Conservation (phyloP, 2,329 filamentous ascomycete species). For the Myriosclerotinia curreyana region DNA sequence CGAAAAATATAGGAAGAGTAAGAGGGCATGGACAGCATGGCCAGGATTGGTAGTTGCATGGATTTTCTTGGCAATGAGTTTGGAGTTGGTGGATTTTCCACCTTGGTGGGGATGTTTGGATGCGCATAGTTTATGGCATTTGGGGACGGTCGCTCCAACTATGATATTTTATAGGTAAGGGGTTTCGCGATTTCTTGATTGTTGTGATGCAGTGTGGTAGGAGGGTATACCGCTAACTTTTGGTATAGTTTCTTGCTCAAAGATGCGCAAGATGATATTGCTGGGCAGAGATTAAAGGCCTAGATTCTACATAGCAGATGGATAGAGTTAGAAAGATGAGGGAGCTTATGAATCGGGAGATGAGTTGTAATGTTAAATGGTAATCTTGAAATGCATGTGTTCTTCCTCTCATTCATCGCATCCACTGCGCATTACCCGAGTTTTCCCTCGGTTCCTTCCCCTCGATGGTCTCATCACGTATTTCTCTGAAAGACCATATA, state of each 20-base stretch:
- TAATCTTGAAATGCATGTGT: not conserved
- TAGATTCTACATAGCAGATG: constrained; percentile 38
- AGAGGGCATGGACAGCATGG: constrained; percentile 79
- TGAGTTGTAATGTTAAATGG: constrained; percentile 1
- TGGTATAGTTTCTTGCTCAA: constrained; percentile 74
- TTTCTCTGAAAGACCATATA: too few species aligned
- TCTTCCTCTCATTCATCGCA: not conserved
- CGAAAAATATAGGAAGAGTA: constrained; percentile 66
- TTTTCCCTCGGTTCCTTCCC: not conserved
- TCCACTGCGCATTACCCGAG: too few species aligned
- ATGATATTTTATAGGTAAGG: constrained; percentile 94
- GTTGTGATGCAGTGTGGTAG: not conserved
- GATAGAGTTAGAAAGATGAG: not conserved
- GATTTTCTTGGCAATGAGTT: constrained; percentile 89
- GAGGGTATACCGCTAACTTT: constrained; percentile 20
- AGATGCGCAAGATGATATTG: constrained; percentile 80
- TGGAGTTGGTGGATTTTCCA: constrained; percentile 92
- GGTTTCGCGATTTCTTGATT: not conserved
- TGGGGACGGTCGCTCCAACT: constrained; percentile 85
- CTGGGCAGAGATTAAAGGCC: constrained; percentile 69
- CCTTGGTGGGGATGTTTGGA: constrained; percentile 80
- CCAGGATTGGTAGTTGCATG: constrained; percentile 88
- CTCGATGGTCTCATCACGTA: too few species aligned
- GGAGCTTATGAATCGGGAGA: not conserved
- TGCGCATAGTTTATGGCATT: constrained; percentile 93